These are phyloP conservation scores for Wickerhamomyces hampshirensis DNA, from an alignment of 805 yeast genomes.

Conservation along the genomic window DNA sequence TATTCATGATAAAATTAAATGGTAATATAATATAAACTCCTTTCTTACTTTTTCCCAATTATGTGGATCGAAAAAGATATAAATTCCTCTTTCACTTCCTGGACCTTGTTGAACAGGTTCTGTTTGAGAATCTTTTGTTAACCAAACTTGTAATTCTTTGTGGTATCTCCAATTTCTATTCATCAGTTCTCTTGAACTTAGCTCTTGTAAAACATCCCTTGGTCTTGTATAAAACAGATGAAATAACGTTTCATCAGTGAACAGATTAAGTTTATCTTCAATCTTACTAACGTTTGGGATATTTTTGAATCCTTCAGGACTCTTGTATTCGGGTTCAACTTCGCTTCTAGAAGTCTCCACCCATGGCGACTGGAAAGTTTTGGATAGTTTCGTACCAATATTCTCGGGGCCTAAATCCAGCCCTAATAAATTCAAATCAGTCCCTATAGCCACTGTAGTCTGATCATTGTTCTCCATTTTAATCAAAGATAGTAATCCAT, in stretches of 20 bases:
- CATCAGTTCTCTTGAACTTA: slow-evolving; percentile 87
- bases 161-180: slow-evolving; percentile 96
- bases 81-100: slow-evolving; percentile 88
- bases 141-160: slow-evolving; percentile 92
- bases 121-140: slow-evolving; percentile 85
- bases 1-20: slow-evolving; percentile 47
- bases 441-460: slow-evolving; percentile 66
- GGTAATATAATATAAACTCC: slow-evolving; percentile 57
- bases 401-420: slow-evolving; percentile 44
- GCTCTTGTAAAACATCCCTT: slow-evolving; percentile 86
- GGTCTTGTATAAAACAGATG: slow-evolving; percentile 93
- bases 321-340: slow-evolving; percentile 76
- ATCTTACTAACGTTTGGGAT: slow-evolving; percentile 9
- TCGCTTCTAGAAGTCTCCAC: slow-evolving; percentile 84
- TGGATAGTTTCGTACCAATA: slow-evolving; percentile 41
- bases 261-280: slow-evolving; percentile 47
- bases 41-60: slow-evolving; percentile 92
- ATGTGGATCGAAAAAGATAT: slow-evolving; percentile 91
- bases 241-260: slow-evolving; percentile 89
- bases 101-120: slow-evolving; percentile 82
- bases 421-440: slow-evolving; percentile 65
- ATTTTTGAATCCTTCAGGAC: slow-evolving; percentile 43
- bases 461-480: slow-evolving; percentile 60
- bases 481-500: slow-evolving; percentile 56
- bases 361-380: slow-evolving; percentile 90